These are phyloP conservation scores for Bipolaris cookei DNA, from an alignment of 2,329 filamentous ascomycete genomes.

Conservation along the genomic window DNA sequence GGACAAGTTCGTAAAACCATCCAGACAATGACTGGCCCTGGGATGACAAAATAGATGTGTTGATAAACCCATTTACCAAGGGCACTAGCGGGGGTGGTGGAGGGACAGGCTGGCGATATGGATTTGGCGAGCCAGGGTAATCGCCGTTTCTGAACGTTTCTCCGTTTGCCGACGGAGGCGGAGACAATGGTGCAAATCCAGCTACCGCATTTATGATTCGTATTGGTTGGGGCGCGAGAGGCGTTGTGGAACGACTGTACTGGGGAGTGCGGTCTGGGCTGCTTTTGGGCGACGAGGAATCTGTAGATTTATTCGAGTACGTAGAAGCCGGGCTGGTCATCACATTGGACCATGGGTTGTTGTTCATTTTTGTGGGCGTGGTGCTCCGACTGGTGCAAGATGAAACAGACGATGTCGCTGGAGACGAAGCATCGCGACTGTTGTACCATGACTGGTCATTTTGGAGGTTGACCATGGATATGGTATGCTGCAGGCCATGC, in stretches of 20 bases:
- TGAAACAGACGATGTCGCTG: constrained; percentile 49
- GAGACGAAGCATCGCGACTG: constrained; percentile 44
- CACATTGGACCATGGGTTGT: constrained; percentile 49
- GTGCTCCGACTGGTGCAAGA: constrained; percentile 47
- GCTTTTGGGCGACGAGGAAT: constrained; percentile 43
- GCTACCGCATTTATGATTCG: constrained; percentile 42
- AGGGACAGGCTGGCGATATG: constrained; percentile 41
- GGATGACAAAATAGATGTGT: constrained; percentile 43
- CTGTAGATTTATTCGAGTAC: constrained; percentile 39
- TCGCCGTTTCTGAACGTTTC: constrained; percentile 40
- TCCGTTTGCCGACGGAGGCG: constrained; percentile 36
- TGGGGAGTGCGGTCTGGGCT: constrained; percentile 48
- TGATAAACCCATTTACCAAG: constrained; percentile 47
- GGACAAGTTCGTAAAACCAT: constrained; percentile 46
- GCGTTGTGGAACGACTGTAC: constrained; percentile 48
- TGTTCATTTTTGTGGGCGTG: constrained; percentile 46
- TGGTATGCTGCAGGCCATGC: constrained; percentile 46
- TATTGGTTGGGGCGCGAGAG: constrained; percentile 47
- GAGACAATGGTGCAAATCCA: constrained; percentile 46
- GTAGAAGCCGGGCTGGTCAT: constrained; percentile 42
- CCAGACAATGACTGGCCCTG: constrained; percentile 48
- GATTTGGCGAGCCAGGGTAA: constrained; percentile 44
- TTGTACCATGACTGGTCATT: constrained; percentile 47
- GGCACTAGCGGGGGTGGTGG: constrained; percentile 34
- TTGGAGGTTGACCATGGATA: constrained; percentile 51